Percentiles rank a stretch among this genome's conserved stretches.
Conservation (phyloP, 192 early-diverging fungal species). For the Rhizophagus clarus region DNA sequence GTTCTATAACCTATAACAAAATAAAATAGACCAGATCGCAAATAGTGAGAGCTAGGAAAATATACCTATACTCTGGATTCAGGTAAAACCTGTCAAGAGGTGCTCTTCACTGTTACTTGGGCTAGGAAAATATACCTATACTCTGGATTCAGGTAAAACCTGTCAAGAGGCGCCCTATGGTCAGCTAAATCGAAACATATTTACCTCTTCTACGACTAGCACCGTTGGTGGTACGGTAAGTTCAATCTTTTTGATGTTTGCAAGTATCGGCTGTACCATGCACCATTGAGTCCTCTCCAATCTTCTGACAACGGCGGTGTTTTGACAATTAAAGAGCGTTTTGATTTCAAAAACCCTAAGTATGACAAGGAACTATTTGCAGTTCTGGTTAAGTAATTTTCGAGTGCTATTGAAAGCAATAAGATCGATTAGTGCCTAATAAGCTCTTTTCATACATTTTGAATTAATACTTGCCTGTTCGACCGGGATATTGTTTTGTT, state of each 20-base stretch:
- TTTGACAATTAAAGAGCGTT: neutral
- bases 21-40: slow-evolving; percentile 5
- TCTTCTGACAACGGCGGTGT: neutral
- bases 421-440: no score
- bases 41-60: slow-evolving; percentile 19
- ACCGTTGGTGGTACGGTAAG: no score
- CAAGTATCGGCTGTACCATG: neutral
- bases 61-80: slow-evolving; percentile 21
- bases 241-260: neutral
- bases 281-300: slow-evolving; percentile 1
- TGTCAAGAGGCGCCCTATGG: slow-evolving; percentile 18
- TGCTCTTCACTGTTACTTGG: slow-evolving; percentile 17
- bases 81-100: slow-evolving; percentile 26
- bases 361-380: neutral
- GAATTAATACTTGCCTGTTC: no score
- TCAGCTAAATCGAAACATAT: neutral
- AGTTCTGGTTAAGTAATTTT: no score
- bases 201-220: neutral
- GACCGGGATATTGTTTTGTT: no score
- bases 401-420: no score
- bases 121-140: slow-evolving; percentile 22
- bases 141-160: slow-evolving; percentile 16
- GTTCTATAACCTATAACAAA: slow-evolving; percentile 4
- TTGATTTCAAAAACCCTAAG: neutral
- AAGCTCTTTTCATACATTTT: no score